Percentiles rank a stretch among this genome's conserved stretches.
Evolutionary conservation across 352 stramenopile species (phyloP).

Genomic region (Phytophthora crassamura): DNA sequence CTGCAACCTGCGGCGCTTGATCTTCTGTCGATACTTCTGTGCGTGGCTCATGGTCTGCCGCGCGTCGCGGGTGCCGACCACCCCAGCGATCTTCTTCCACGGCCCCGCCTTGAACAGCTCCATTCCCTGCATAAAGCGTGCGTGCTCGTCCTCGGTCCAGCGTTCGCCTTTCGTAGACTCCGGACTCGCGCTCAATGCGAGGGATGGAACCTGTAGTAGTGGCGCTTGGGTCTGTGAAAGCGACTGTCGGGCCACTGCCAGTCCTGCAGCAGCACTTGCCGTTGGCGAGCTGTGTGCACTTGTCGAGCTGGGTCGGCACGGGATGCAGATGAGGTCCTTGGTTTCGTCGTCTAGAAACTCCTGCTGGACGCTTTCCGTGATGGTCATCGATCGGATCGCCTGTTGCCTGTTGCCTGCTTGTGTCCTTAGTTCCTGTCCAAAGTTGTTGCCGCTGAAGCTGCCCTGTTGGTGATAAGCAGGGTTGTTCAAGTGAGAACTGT

Average conservation of each 20-base stretch:
- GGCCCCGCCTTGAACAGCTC: conserved; percentile 54
- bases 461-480: background rate
- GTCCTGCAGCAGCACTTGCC: background rate
- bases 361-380: conserved; percentile 41
- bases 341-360: conserved; percentile 48
- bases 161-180: conserved; percentile 35
- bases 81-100: conserved; percentile 54
- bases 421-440: conserved; percentile 5
- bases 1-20: conserved; percentile 43
- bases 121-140: conserved; percentile 53
- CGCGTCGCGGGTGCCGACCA: conserved; percentile 53
- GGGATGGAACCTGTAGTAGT: background rate
- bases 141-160: conserved; percentile 60
- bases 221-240: background rate
- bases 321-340: conserved; percentile 42
- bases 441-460: background rate
- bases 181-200: background rate
- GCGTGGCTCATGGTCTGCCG: conserved; percentile 66
- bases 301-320: conserved; percentile 13
- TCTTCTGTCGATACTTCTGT: conserved; percentile 66
- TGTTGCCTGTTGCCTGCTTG: conserved; percentile 6
- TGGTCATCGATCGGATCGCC: conserved; percentile 36
- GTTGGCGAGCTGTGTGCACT: conserved; percentile 7
- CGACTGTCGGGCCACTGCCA: background rate
- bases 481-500: conserved; percentile 2